Percentiles rank a stretch among this genome's conserved stretches.
Conservation (phyloP, 768 basidiomycete species). For the Suillus sp. region DNA sequence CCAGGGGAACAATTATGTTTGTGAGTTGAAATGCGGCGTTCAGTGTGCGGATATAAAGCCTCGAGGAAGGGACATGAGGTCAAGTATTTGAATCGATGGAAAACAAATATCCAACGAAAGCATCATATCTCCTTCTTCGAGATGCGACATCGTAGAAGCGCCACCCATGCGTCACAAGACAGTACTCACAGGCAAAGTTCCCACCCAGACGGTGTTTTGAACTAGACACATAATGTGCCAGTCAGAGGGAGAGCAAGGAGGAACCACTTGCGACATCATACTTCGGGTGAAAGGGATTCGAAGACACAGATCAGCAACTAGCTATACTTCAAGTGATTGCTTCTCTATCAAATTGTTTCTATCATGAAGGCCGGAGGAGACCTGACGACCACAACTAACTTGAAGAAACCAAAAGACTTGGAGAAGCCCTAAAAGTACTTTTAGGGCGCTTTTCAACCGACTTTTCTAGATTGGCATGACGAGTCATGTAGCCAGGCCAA, state of each 20-base stretch:
- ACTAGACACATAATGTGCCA: slow-evolving; percentile 2
- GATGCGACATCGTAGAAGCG: not conserved
- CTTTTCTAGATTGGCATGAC: not conserved
- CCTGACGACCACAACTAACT: not conserved
- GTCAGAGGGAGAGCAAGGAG: slow-evolving; percentile 8
- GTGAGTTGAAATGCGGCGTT: not conserved
- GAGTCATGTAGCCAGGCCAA: slow-evolving; percentile 8
- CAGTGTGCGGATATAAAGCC: slow-evolving; percentile 19
- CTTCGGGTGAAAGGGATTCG: slow-evolving; percentile 2
- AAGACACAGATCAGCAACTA: slow-evolving; percentile 6
- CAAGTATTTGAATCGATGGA: not conserved
- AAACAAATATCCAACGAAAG: slow-evolving; percentile 7
- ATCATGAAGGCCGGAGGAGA: not conserved
- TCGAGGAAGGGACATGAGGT: slow-evolving; percentile 31
- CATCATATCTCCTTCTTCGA: slow-evolving; percentile 4
- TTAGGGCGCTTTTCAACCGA: not conserved
- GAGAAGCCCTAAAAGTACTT: not conserved
- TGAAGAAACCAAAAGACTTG: not conserved
- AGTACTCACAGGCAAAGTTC: not conserved
- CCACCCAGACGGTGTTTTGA: not conserved
- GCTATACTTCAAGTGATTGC: not conserved
- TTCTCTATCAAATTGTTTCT: not conserved
- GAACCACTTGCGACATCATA: not conserved
- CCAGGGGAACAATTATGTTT: not conserved
- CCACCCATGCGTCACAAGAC: not conserved